A percentile compares a stretch with the other conserved stretches of the same genome.
Evolutionary conservation across 495 filamentous ascomycete species (phyloP).

Genomic region (Penicillium taxi): DNA sequence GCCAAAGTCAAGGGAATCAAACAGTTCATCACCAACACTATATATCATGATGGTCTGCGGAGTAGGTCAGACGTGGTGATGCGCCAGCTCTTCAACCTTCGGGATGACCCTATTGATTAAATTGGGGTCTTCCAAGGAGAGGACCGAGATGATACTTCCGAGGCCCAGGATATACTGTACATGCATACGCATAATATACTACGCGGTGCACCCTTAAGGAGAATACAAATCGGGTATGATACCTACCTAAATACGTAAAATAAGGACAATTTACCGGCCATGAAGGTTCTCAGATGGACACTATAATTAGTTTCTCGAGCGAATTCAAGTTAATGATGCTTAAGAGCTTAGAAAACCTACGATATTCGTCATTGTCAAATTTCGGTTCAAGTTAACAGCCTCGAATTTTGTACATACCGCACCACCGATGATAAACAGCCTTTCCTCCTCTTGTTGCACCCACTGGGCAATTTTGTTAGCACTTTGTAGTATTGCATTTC

Average conservation of each 20-base stretch:
- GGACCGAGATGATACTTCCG: background rate
- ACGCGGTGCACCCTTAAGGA: too few species aligned
- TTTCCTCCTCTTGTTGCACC: slow-evolving; percentile 83
- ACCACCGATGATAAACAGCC: slow-evolving; percentile 90
- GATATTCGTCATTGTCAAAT: slow-evolving; percentile 4
- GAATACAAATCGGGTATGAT: too few species aligned
- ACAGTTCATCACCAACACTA: slow-evolving; percentile 72
- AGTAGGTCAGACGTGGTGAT: slow-evolving; percentile 66
- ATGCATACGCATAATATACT: too few species aligned
- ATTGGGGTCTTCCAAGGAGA: background rate
- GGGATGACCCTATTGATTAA: slow-evolving; percentile 67
- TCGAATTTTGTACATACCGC: slow-evolving; percentile 47
- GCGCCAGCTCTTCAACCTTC: slow-evolving; percentile 58
- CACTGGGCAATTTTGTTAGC: slow-evolving; percentile 83
- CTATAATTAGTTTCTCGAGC: too few species aligned
- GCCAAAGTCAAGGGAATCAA: slow-evolving; percentile 67
- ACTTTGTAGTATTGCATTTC: slow-evolving; percentile 73
- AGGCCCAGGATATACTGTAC: too few species aligned
- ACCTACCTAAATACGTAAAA: too few species aligned
- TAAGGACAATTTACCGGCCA: too few species aligned
- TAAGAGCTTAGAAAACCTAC: slow-evolving; percentile 23
- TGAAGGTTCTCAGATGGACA: too few species aligned
- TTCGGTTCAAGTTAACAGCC: background rate
- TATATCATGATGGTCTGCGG: slow-evolving; percentile 80
- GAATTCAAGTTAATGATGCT: too few species aligned